These are phyloP conservation scores for Oryza longistaminata DNA, from an alignment of 176 grass and related monocot species.

Conservation along the genomic window DNA sequence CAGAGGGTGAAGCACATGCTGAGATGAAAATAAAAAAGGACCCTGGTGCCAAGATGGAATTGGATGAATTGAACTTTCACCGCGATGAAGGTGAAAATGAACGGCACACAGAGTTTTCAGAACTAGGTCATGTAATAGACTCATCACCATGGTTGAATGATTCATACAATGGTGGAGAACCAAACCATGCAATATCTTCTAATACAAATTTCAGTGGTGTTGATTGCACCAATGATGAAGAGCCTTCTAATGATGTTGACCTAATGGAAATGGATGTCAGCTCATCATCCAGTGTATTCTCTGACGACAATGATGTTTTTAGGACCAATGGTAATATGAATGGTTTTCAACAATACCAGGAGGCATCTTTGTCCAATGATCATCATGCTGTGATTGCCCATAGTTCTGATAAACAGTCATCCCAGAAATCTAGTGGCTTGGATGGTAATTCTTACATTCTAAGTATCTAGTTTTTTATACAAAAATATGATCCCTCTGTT, in stretches of 20 bases:
- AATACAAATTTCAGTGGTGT: conserved; percentile 26
- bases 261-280: conserved; percentile 72
- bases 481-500: conserved; percentile 7
- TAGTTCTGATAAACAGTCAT: conserved; percentile 37
- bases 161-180: conserved; percentile 38
- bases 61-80: conserved; percentile 23
- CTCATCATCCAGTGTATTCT: conserved; percentile 58
- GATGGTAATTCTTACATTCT: conserved; percentile 54
- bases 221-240: conserved; percentile 51
- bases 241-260: conserved; percentile 56
- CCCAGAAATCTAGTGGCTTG: conserved; percentile 28
- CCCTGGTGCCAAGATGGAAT: conserved; percentile 34
- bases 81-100: conserved; percentile 39
- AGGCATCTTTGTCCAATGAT: conserved; percentile 24
- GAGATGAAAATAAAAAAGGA: conserved; percentile 46
- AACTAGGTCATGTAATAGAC: conserved; percentile 37
- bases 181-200: conserved; percentile 32
- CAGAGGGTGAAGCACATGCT: conserved; percentile 44
- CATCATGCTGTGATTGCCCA: conserved; percentile 10
- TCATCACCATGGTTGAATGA: conserved; percentile 18
- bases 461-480: conserved; percentile 20
- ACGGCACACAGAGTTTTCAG: conserved; percentile 21
- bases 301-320: conserved; percentile 34
- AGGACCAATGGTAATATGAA: conserved; percentile 26
- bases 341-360: conserved; percentile 27